These are phyloP conservation scores for Globisporangium emineosum DNA, from an alignment of 352 stramenopile species.

Conservation along the genomic window DNA sequence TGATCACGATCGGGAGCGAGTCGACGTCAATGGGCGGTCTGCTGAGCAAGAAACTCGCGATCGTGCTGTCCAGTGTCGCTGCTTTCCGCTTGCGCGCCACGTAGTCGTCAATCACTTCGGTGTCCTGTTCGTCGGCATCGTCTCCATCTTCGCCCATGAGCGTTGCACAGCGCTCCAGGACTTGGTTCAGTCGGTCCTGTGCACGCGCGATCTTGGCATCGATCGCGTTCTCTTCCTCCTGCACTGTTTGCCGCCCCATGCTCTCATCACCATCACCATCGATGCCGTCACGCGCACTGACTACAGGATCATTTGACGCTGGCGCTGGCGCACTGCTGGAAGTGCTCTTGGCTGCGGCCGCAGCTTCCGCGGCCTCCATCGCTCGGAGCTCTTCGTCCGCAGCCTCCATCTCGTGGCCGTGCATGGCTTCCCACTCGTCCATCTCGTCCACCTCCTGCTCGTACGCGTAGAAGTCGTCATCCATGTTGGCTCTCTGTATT, in stretches of 20 bases:
- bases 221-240: slow-evolving; percentile 9
- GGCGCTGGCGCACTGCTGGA: slow-evolving; percentile 5
- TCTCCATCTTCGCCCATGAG: slow-evolving; percentile 57
- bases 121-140: slow-evolving; percentile 27
- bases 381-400: slow-evolving; percentile 57
- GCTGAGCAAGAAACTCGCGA: slow-evolving; percentile 45
- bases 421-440: slow-evolving; percentile 86
- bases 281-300: neutral
- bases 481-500: slow-evolving; percentile 39
- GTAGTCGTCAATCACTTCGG: slow-evolving; percentile 26
- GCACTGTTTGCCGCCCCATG: neutral
- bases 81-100: slow-evolving; percentile 26
- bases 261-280: neutral
- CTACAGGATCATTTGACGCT: neutral
- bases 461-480: slow-evolving; percentile 73
- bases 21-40: slow-evolving; percentile 63
- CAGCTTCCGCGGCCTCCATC: slow-evolving; percentile 51
- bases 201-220: slow-evolving; percentile 33
- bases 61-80: slow-evolving; percentile 29
- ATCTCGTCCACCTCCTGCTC: slow-evolving; percentile 72
- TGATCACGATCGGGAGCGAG: slow-evolving; percentile 55
- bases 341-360: slow-evolving; percentile 11
- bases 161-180: slow-evolving; percentile 62
- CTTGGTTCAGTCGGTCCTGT: slow-evolving; percentile 43
- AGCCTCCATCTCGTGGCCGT: slow-evolving; percentile 77